Evolutionary conservation across 2,329 filamentous ascomycete genomes (phyloP).

Genomic region (Lasiodiplodia gonubiensis): DNA sequence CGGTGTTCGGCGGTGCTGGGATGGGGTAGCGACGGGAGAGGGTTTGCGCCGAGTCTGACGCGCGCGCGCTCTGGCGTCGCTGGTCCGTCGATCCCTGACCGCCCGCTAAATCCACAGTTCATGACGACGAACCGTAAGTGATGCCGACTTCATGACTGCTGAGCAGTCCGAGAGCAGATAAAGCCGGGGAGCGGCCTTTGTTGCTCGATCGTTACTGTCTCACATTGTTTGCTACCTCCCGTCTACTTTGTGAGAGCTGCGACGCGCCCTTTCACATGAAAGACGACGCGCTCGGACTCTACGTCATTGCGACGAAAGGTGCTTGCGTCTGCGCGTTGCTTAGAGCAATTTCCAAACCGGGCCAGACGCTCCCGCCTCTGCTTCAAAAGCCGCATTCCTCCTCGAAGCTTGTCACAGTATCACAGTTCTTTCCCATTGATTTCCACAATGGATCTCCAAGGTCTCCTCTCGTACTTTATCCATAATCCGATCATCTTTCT

Average conservation of each 20-base stretch:
- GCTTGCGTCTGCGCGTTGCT: background rate
- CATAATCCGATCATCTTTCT: slow-evolving; percentile 61
- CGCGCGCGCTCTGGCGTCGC: background rate
- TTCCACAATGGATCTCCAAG: slow-evolving; percentile 27
- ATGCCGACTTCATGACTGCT: background rate
- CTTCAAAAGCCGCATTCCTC: background rate
- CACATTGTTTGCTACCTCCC: background rate
- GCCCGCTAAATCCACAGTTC: background rate
- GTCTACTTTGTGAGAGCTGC: background rate
- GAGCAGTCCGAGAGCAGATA: background rate
- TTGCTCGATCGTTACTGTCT: background rate
- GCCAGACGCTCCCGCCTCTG: background rate
- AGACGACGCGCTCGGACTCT: background rate
- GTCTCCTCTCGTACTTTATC: slow-evolving; percentile 37
- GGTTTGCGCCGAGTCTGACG: background rate
- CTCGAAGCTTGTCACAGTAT: background rate
- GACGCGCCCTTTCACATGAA: slow-evolving; percentile 14
- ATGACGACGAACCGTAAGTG: background rate
- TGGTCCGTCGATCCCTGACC: background rate
- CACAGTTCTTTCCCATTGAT: background rate
- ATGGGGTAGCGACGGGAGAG: background rate
- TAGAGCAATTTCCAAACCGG: slow-evolving; percentile 12
- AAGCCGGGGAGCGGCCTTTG: background rate
- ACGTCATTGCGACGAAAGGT: slow-evolving; percentile 18
- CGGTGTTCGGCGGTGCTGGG: background rate